Evolutionary conservation across 23 red algal species (phyloP), one percentile per base, ranked within the genome.

Genomic region (Agarophyton chilense): DNA sequence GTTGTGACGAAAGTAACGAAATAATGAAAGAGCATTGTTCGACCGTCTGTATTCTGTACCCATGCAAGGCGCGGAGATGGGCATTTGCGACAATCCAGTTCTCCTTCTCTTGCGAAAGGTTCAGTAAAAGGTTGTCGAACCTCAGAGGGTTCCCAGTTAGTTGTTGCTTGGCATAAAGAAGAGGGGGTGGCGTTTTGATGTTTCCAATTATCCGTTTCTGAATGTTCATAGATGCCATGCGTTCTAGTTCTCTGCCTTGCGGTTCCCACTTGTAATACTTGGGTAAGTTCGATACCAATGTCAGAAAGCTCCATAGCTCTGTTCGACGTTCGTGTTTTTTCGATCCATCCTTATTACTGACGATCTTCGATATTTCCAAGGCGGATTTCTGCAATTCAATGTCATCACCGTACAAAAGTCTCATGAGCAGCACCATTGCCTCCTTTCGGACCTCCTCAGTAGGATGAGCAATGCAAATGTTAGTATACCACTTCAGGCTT

Each of bases 1-100:
- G 19, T 0, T 74, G 13, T 49, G 68, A 74, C 68, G 18, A 43
- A 49, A 74, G 68, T 18, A 74, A 10, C 10, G 41, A 45, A 46
- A 29, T 49, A n/a, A 47, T 47, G 5, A 21, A 28, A 32, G 38
- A 46, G 41, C 43, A 74, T 24, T 74, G 40, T 28, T 47, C 68
- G 2, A 11, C 60, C 0, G 40, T 74, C 47, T 25, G 68, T 46
- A 74, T 43, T 43, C 38, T 49, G 24, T 74, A 49, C 36, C 68
- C 68, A 29, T 74, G 43, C 41, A 47, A 74, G 10, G 68, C 68
- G 24, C 68, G 68, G 47, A 74, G 68, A 74, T 49, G 47, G 7
- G 68, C 68, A 18, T 74, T 74, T 29, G 47, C 1, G 3, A 46
- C 41, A 43, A 24, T 38, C 21, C 0, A 19, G 10, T 47, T 47